Base-by-base conservation (phyloP, 73 alveolate genomes). In the Diophrys appendiculata region DNA sequence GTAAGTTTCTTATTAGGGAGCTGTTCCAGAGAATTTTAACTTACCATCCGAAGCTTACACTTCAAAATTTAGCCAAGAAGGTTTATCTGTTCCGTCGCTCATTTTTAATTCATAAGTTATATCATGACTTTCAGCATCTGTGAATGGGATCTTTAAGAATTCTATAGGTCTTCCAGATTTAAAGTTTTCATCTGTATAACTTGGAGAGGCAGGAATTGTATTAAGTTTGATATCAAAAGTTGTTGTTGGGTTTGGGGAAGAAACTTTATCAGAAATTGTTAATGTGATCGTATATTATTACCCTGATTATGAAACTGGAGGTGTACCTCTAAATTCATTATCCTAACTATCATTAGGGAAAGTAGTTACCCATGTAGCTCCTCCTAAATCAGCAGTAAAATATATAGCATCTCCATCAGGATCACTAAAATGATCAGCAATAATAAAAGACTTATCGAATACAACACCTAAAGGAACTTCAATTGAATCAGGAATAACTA, bases 131-230 rank as follows among this genome's bases (percentile, higher is more conserved):
- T 43, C 60, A 43, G 60, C n/a, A 43, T 43, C 60, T 11, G 60
- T 43, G 18, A 43, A 43, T 43, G 60, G 60, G 18, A 11, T 18
- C 60, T 11, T 18, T 43, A 43, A 11, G 18, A 43, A 43, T 43
- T 43, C 60, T 11, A 43, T 43, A 43, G 60, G 60, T 43, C 60
- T 43, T 11, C 18, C 18, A 43, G n/a, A 11, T 5, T 11, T 5
- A 11, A 43, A 5, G 18, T 43, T 43, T 18, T 11, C 60, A 43
- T 72, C 81, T n/a, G 69, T 11, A 72, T 72, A 72, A 23, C 1
- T 65, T 0, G 81, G 35, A 22, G 52, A 60, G 5, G 71, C 64
- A 54, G 83, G 83, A 24, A 53, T 1, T 2, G 73, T 55, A 23
- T 54, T 56, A 29, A 75, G 31, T 18, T 25, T 52, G 64, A 75